Evolutionary conservation across 163 green algal genomes (phyloP), one percentile per base, ranked within the genome.

Genomic region (Chloromonas sp.): DNA sequence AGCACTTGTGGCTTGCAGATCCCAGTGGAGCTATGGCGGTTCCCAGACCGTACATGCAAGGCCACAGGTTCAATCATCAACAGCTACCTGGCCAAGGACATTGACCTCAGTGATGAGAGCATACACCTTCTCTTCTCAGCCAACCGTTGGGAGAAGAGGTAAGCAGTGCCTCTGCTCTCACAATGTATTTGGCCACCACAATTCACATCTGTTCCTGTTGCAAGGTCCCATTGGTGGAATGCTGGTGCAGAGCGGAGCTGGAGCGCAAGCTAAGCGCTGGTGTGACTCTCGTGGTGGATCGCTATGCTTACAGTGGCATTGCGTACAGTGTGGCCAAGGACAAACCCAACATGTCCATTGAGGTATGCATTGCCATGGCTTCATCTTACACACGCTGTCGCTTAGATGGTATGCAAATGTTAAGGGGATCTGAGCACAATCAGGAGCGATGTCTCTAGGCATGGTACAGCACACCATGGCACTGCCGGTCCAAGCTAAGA

Each of bases 41-140:
- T 98, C 84, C 97, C 97, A 0, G 97, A 99, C 86, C 90, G 97
- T n/a, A 94, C 89, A 2, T 60, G 80, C 81, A 99, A 95, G 0
- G 66, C 82, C 1, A 96, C 96, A 2, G 97, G 97, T 1, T 86
- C 89, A 3, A 92, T 96, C 88, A 98, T 99, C 74, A 90, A 97
- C 85, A 86, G 86, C 1, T 99, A 99, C 89, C 86, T 99, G 58
- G 87, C 15, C 1, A 94, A 87, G 78, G 85, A 92, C 15, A 78
- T 82, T 13, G 92, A 97, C 8, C 86, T 96, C 14, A 91, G 98
- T 77, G 95, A 98, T 84, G 89, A 83, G 1, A 89, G 89, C 0
- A 89, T 98, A 0, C 97, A 99, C 86, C 89, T 99, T 61, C 91
- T 99, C 1, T 99, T 99, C 87, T 93, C 94, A 1, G 95, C 94